Evolutionary conservation across 768 basidiomycete species (phyloP), one percentile per base, ranked within the genome.

Genomic region (Fibroporia radiculosa): DNA sequence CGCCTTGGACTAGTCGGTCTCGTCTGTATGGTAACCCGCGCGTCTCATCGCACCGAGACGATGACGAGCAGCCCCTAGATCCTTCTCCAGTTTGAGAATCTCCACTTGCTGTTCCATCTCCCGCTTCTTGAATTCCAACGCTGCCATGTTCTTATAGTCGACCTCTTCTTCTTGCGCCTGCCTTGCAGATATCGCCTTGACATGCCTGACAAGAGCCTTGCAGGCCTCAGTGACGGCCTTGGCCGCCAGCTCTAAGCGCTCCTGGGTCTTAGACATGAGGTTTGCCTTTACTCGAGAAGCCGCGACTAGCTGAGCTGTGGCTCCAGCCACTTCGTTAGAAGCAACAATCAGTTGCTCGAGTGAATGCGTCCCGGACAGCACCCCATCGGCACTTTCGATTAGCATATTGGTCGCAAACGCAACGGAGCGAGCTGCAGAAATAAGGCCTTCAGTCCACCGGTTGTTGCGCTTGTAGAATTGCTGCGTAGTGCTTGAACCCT

Each of bases 101-200:
- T 95, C 89, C n/a, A 98, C 96, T 65, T 97, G 93, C 58, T 95
- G 92, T 68, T 98, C 96, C 93, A 99, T 97, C 76, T 98, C 95
- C 39, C 84, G 76, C 58, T 80, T 86, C 75, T 97, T 97, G 78
- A 93, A 97, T 66, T 99, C 93, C 58, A 96, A 72, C 33, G 73
- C 82, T 3, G 90, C 88, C 90, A 98, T 93, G 51, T 82, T 82
- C 65, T 84, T 85, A 69, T 91, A 97, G 64, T 78, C 73, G 11
- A 79, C 73, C n/a, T 87, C 82, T 51, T 93, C 89, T 42, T 83
- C 80, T 56, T 82, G 77, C 8, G 66, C 65, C 63, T 95, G 84
- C 62, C 80, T 80, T 33, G 90, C 86, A 20, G 93, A 84, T 51
- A 98, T 82, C 2, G 92, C 84, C 68, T 95, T 97, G 69, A 99